Evolutionary conservation across 2,329 filamentous ascomycete genomes (phyloP).

Genomic region (Tolypocladium endophyticum): DNA sequence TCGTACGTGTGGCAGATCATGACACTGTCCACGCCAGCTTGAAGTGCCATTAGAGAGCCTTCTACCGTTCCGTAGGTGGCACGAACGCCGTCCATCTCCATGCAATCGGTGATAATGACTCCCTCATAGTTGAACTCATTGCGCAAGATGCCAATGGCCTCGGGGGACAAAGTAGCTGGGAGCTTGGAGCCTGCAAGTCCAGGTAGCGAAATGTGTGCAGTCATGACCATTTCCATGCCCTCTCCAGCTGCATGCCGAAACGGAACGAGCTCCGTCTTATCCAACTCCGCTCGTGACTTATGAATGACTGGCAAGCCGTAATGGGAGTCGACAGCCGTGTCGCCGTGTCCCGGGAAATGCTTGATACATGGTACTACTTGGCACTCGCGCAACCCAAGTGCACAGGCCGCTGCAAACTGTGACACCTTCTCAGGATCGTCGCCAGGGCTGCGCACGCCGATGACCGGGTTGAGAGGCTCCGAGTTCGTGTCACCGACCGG

Average conservation of each 20-base stretch:
- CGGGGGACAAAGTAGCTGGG: constrained; percentile 13
- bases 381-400: constrained; percentile 9
- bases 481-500: constrained; percentile 15
- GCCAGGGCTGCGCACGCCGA: constrained; percentile 14
- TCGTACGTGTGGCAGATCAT: constrained; percentile 17
- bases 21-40: constrained; percentile 15
- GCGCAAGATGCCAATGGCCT: constrained; percentile 11
- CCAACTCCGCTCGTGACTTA: constrained; percentile 11
- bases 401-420: constrained; percentile 9
- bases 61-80: constrained; percentile 13
- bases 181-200: constrained; percentile 8
- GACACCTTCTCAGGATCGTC: constrained; percentile 11
- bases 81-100: constrained; percentile 16
- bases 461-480: constrained; percentile 15
- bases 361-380: constrained; percentile 14
- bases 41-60: constrained; percentile 12
- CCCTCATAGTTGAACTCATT: constrained; percentile 11
- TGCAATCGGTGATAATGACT: constrained; percentile 14
- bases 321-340: constrained; percentile 15
- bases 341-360: constrained; percentile 16
- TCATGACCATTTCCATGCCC: constrained; percentile 17
- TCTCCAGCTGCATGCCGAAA: constrained; percentile 9
- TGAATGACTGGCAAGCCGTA: constrained; percentile 13
- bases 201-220: constrained; percentile 15
- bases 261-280: constrained; percentile 11